Conservation (phyloP, 2,329 filamentous ascomycete genomes). For the Penicillium verrucosum region DNA sequence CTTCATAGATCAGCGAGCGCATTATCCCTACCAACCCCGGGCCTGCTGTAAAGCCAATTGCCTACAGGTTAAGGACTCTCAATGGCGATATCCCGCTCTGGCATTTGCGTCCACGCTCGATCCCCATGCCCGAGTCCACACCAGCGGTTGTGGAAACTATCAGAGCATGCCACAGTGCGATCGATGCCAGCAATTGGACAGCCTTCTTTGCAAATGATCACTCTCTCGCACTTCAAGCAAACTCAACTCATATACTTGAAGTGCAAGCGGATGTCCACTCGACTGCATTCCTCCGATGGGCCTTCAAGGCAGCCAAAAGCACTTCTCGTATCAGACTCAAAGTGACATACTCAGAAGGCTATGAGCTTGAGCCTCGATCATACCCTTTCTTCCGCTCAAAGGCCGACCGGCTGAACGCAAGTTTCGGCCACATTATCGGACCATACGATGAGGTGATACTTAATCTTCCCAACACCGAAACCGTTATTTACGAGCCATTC, state of each 20-base stretch:
- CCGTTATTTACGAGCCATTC: conserved; percentile 36
- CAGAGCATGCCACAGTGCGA: conserved; percentile 20
- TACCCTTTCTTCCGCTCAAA: conserved; percentile 44
- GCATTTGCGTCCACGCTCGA: conserved; percentile 37
- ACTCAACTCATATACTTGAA: conserved; percentile 20
- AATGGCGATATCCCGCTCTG: conserved; percentile 44
- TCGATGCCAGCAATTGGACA: conserved; percentile 8
- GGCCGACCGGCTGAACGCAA: conserved; percentile 35
- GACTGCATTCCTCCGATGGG: conserved; percentile 25
- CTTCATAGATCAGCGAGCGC: conserved; percentile 25
- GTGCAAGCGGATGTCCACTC: conserved; percentile 25
- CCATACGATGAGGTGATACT: conserved; percentile 37
- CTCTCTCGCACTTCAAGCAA: conserved; percentile 6
- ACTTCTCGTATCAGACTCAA: conserved; percentile 22
- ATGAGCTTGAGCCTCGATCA: conserved; percentile 32
- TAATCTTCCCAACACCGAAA: conserved; percentile 14
- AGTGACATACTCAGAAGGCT: conserved; percentile 34
- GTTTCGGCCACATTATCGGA: conserved; percentile 34
- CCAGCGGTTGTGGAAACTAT: conserved; percentile 19
- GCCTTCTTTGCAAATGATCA: background rate
- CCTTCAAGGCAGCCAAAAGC: conserved; percentile 14
- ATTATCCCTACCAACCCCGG: conserved; percentile 1
- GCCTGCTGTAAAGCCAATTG: conserved; percentile 13
- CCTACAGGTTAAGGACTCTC: conserved; percentile 32
- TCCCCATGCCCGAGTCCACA: conserved; percentile 37